Evolutionary conservation across 352 stramenopile species (phyloP).

Genomic region (Globisporangium megalacanthum): DNA sequence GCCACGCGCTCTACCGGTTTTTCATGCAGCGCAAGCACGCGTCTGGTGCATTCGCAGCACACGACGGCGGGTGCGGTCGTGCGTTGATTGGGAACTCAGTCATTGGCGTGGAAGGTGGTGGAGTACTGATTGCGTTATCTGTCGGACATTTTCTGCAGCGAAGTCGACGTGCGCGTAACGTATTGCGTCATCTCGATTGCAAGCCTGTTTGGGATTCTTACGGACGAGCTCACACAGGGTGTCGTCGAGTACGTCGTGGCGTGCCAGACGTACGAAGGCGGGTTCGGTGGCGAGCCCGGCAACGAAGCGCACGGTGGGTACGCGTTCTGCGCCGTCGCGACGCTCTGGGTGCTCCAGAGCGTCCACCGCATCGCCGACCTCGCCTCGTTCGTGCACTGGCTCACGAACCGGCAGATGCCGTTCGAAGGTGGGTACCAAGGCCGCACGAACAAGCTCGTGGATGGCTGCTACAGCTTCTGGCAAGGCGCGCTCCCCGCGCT

Average conservation of each 20-base stretch:
- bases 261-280: conserved; percentile 98
- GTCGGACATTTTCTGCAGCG: conserved; percentile 31
- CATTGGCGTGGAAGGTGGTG: too few species aligned
- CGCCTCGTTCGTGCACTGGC: conserved; percentile 77
- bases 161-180: conserved; percentile 95
- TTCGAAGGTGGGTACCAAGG: conserved; percentile 92
- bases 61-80: conserved; percentile 87
- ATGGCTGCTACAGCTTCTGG: conserved; percentile 99
- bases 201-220: conserved; percentile 91
- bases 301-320: conserved; percentile 99
- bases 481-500: conserved; percentile 90
- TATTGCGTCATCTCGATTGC: conserved; percentile 97
- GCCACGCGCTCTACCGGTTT: conserved; percentile 80
- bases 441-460: conserved; percentile 98
- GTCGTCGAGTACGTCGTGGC: conserved; percentile 75
- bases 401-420: conserved; percentile 92
- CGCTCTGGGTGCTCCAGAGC: conserved; percentile 89
- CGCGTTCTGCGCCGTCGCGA: conserved; percentile 95
- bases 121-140: neutral
- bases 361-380: conserved; percentile 48
- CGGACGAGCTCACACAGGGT: conserved; percentile 72
- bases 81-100: neutral
- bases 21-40: conserved; percentile 85
- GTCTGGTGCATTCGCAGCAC: conserved; percentile 93
- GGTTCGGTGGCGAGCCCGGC: conserved; percentile 88